Percentiles rank a stretch among this genome's conserved stretches.
phyloP scores from a whole-genome alignment of 148 eudicot species.

The Drosera capensis region DNA sequence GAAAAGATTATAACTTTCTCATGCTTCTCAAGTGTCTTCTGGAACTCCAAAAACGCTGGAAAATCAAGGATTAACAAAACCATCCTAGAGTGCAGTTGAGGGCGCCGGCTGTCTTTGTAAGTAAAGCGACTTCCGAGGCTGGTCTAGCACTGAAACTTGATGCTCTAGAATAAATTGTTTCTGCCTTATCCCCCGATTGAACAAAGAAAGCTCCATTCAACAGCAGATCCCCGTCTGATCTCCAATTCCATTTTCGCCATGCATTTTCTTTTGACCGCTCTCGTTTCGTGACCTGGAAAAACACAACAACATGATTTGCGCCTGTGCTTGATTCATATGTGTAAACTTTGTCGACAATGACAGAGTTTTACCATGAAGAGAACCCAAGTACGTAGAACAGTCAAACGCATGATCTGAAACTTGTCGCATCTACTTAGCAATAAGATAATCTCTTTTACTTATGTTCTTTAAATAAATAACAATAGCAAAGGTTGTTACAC shows the following conservation, averaged over 20 bases:
- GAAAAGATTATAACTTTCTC: too few species aligned
- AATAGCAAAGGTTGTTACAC: background rate
- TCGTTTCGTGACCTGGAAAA: conserved; percentile 40
- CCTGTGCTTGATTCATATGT: background rate
- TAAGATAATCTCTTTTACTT: background rate
- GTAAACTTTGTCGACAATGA: background rate
- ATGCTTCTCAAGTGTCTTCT: too few species aligned
- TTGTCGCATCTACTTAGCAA: too few species aligned
- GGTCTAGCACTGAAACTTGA: conserved; percentile 38
- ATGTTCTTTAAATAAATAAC: background rate
- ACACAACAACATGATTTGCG: background rate
- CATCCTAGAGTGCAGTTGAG: too few species aligned
- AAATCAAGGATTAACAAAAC: too few species aligned
- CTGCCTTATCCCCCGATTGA: conserved; percentile 19
- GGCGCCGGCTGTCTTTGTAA: conserved; percentile 30
- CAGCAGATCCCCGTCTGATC: conserved; percentile 42
- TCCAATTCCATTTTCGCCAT: conserved; percentile 64
- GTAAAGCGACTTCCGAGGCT: conserved; percentile 25
- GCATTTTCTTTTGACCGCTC: conserved; percentile 20
- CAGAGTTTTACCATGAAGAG: background rate
- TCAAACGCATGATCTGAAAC: too few species aligned
- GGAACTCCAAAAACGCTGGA: too few species aligned
- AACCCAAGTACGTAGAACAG: too few species aligned
- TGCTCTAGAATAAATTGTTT: conserved; percentile 29
- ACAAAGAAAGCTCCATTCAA: conserved; percentile 47